Base-by-base conservation (phyloP, 179 eudicot genomes). In the Vitellaria paradoxa region DNA sequence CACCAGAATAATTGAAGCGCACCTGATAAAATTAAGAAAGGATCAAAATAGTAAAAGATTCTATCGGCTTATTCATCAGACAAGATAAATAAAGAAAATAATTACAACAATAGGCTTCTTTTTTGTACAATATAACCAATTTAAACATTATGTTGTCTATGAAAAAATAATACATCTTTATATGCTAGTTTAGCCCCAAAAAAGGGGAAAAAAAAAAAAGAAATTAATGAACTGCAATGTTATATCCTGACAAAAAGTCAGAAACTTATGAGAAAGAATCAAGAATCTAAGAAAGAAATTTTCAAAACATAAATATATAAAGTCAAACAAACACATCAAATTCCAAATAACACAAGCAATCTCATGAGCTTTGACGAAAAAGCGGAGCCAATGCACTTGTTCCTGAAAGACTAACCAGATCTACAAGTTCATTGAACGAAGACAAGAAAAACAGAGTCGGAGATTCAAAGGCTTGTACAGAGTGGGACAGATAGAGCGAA, bases 401-500 rank as follows among this genome's bases (percentile, higher is more conserved):
- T 37, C 40, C 42, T 53, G 63, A 64, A 47, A 53, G 24, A 46
- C 74, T 73, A 63, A 63, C 79, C 84, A 84, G 88, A 88, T 88
- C 89, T 84, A 68, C 47, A 60, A 24, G 55, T 20, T 40, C 9
- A 57, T 20, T 47, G 63, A 49, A n/a, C 47, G 24, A 45, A 49
- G 50, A 20, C 17, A 13, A 21, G 53, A 14, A 52, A 2, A 59
- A 15, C 24, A 26, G 5, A 47, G 40, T 66, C 49, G 45, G 0
- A 65, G 68, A 65, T 65, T 67, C 53, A 8, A 26, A 18, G 30
- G 49, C 55, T 68, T 45, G 30, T 37, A 37, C 49, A 66, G 64
- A 81, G 77, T 1, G 26, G 30, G 57, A 46, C 30, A 5, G 23
- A 17, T 26, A n/a, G 72, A 12, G 9, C 5, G 11, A 40, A 81